Evolutionary conservation across 768 basidiomycete genomes (phyloP).

Genomic region (Mrakia blollopis): DNA sequence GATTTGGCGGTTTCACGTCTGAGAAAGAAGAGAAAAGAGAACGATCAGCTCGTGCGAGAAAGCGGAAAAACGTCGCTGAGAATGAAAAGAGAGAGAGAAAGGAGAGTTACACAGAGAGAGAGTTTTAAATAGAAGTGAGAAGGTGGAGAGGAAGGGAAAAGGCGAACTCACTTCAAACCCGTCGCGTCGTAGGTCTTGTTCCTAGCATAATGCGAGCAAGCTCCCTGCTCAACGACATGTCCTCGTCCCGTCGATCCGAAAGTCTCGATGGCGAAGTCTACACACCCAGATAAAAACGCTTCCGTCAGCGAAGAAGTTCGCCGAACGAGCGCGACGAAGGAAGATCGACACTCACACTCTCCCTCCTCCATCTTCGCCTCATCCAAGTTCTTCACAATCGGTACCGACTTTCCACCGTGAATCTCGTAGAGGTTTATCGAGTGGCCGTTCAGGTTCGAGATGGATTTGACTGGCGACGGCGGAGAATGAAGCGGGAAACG

Average conservation of each 20-base stretch:
- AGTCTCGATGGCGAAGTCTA: conserved; percentile 90
- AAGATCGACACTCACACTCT: conserved; percentile 51
- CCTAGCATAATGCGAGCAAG: conserved; percentile 83
- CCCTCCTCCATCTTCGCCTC: conserved; percentile 98
- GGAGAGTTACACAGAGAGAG: not conserved
- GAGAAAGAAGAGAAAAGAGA: not conserved
- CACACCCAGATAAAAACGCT: no score
- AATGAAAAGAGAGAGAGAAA: not conserved
- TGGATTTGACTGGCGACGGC: conserved; percentile 68
- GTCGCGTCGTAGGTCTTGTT: conserved; percentile 20
- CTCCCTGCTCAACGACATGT: conserved; percentile 81
- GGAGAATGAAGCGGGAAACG: not conserved
- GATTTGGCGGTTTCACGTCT: conserved; percentile 81
- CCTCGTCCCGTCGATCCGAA: conserved; percentile 97
- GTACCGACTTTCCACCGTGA: conserved; percentile 83
- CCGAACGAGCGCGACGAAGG: not conserved
- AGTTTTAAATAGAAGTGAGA: not conserved
- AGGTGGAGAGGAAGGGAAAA: not conserved
- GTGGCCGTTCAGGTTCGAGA: conserved; percentile 90
- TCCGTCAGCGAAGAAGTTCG: not conserved
- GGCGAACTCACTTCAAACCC: conserved; percentile 55
- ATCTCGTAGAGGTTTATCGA: conserved; percentile 85
- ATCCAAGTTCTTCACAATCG: conserved; percentile 82
- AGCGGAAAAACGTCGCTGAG: conserved; percentile 4
- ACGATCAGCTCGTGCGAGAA: conserved; percentile 45